Evolutionary conservation across 495 filamentous ascomycete genomes (phyloP).

Genomic region (Bathelium albidoporum): DNA sequence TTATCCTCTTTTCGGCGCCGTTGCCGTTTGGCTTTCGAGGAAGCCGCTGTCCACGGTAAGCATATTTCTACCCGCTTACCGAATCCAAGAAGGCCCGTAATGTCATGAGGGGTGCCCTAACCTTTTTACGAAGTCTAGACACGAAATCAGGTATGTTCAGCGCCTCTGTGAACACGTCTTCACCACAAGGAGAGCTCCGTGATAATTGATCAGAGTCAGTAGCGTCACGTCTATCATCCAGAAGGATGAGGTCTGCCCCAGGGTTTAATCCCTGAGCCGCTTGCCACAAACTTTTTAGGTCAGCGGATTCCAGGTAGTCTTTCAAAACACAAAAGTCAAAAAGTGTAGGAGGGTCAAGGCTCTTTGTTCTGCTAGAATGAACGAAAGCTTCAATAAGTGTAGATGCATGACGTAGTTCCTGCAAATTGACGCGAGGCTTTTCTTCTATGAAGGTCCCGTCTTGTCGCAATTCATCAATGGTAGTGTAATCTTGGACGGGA

Average conservation of each 20-base stretch:
- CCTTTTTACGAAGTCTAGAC: conserved; percentile 7
- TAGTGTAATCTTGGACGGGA: background rate
- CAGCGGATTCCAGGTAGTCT: background rate
- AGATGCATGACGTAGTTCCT: background rate
- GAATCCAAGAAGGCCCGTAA: background rate
- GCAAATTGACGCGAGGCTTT: background rate
- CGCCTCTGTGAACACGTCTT: background rate
- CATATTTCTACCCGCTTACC: background rate
- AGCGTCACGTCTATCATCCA: conserved; percentile 4
- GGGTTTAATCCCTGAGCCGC: background rate
- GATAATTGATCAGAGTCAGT: conserved; percentile 3
- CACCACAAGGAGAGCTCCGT: background rate
- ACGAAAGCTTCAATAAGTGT: background rate
- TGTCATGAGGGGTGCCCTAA: background rate
- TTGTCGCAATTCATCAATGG: background rate
- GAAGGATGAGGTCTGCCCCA: background rate
- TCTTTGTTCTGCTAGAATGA: background rate
- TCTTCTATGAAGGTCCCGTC: background rate
- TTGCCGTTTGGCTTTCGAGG: background rate
- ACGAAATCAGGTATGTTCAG: conserved; percentile 2
- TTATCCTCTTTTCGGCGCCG: conserved; percentile 9
- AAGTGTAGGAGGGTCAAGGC: background rate
- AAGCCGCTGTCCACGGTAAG: background rate
- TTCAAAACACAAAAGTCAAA: background rate
- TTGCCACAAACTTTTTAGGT: background rate